Conservation (phyloP, 2,329 filamentous ascomycete species). For the Hypoxylon sp. region DNA sequence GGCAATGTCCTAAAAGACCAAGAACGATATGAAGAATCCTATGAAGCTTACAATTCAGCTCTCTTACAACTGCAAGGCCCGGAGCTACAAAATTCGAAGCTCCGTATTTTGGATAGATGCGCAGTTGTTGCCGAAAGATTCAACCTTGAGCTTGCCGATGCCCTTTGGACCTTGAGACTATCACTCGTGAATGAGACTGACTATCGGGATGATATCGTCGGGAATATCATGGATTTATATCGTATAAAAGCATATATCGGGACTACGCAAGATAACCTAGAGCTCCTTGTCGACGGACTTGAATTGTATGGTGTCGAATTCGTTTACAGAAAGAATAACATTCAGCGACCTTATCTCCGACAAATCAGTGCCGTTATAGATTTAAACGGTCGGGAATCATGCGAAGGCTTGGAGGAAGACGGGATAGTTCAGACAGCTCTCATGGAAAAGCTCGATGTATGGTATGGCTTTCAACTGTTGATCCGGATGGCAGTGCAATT, state of each 20-base stretch:
- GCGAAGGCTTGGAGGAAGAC: background rate
- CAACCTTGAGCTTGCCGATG: conserved; percentile 22
- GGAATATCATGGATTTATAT: background rate
- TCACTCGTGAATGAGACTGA: conserved; percentile 1
- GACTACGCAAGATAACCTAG: background rate
- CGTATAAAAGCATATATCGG: background rate
- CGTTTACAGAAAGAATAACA: background rate
- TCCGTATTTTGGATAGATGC: background rate
- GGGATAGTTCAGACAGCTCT: background rate
- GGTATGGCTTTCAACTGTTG: conserved; percentile 20
- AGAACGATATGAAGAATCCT: conserved; percentile 24
- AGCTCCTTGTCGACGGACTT: conserved; percentile 20
- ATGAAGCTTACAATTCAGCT: conserved; percentile 13
- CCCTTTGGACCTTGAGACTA: conserved; percentile 9
- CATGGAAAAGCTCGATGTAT: background rate
- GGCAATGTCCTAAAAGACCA: background rate
- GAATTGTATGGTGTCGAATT: conserved; percentile 24
- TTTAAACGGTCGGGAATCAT: background rate
- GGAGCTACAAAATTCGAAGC: background rate
- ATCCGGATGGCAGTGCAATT: conserved; percentile 4
- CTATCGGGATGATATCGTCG: background rate
- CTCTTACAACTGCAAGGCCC: background rate
- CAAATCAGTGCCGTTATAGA: conserved; percentile 1
- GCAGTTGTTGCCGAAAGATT: conserved; percentile 2
- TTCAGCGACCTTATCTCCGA: background rate